Percentiles rank a stretch among this genome's conserved stretches.
phyloP scores from a whole-genome alignment of 1,284 basidiomycete species.

The Puccinia sorghi region DNA sequence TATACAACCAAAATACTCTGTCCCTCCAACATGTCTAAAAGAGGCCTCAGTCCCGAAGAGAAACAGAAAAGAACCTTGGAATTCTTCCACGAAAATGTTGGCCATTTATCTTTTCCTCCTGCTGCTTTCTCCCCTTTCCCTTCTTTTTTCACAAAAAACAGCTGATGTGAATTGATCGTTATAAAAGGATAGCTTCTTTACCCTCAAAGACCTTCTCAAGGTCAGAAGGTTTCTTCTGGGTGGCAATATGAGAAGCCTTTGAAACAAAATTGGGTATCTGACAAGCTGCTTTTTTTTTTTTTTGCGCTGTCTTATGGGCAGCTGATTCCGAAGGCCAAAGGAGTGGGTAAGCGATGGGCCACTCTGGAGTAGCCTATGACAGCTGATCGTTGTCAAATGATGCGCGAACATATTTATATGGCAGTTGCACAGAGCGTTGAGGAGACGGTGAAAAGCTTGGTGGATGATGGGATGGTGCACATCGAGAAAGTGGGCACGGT shows the following conservation, averaged over 20 bases:
- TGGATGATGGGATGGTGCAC: conserved; percentile 44
- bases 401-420: neutral
- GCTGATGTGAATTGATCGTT: too few species aligned
- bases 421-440: conserved; percentile 47
- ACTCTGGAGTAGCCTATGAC: neutral
- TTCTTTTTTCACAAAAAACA: neutral
- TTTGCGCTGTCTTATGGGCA: neutral
- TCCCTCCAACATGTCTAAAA: conserved; percentile 34
- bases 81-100: conserved; percentile 39
- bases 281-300: neutral
- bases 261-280: neutral
- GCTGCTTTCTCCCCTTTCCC: too few species aligned
- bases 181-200: conserved; percentile 42
- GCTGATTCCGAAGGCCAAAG: conserved; percentile 46
- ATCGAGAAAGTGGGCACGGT: conserved; percentile 44
- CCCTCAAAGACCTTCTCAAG: conserved; percentile 42
- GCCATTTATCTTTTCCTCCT: neutral
- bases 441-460: conserved; percentile 40
- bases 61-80: conserved; percentile 26
- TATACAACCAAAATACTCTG: neutral
- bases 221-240: conserved; percentile 5
- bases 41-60: conserved; percentile 41
- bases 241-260: neutral
- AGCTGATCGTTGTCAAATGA: neutral
- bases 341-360: conserved; percentile 24